phyloP scores from a whole-genome alignment of 2,329 filamentous ascomycete species.

The Coleophoma cylindrospora region DNA sequence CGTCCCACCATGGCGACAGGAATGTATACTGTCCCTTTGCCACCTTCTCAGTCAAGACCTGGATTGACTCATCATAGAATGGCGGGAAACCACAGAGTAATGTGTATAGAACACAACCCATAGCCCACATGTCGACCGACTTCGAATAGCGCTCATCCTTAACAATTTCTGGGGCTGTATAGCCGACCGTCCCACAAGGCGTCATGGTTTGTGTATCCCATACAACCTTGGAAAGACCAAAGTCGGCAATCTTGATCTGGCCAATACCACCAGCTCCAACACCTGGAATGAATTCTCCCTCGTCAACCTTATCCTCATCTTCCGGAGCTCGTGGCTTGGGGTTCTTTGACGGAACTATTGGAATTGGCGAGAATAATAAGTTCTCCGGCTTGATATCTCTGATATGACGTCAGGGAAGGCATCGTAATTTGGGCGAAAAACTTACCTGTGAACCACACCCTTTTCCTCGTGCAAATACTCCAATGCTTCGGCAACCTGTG shows the following conservation, averaged over 20 bases:
- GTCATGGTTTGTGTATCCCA: slow-evolving; percentile 99
- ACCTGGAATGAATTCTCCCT: slow-evolving; percentile 85
- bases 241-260: slow-evolving; percentile 94
- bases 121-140: slow-evolving; percentile 98
- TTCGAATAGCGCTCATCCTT: slow-evolving; percentile 99
- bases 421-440: slow-evolving; percentile 8
- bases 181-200: slow-evolving; percentile 96
- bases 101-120: slow-evolving; percentile 95
- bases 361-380: slow-evolving; percentile 83
- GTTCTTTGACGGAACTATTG: slow-evolving; percentile 72
- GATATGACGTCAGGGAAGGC: slow-evolving; percentile 26
- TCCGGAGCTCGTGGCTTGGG: slow-evolving; percentile 79
- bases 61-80: slow-evolving; percentile 98
- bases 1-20: slow-evolving; percentile 98
- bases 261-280: slow-evolving; percentile 87
- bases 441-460: slow-evolving; percentile 94
- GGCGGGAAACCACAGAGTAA: slow-evolving; percentile 95
- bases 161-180: slow-evolving; percentile 97
- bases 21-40: slow-evolving; percentile 96
- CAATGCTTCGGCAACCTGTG: slow-evolving; percentile 89
- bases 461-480: slow-evolving; percentile 92
- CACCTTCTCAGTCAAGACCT: slow-evolving; percentile 95
- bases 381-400: slow-evolving; percentile 99
- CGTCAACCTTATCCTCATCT: slow-evolving; percentile 95
- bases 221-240: slow-evolving; percentile 94